phyloP scores from a whole-genome alignment of 2,329 filamentous ascomycete genomes.

The Mariannaea sp. region DNA sequence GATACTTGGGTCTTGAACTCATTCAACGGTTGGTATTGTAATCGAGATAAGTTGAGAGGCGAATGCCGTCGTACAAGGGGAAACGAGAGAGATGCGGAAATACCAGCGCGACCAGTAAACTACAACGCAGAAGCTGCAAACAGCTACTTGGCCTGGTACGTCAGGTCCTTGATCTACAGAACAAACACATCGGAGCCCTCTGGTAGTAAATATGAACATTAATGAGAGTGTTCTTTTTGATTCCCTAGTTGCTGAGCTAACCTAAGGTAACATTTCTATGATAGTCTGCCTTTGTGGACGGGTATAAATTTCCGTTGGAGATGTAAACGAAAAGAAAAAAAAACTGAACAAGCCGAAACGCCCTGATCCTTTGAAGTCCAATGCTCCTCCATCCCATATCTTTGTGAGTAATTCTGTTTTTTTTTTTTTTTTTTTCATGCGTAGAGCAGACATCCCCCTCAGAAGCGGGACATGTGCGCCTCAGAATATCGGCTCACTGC shows the following conservation, averaged over 20 bases:
- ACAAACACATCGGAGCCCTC: not conserved
- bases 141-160: not conserved
- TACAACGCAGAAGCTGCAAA: too few relatives aligned
- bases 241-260: constrained; percentile 6
- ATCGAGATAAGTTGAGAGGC: too few relatives aligned
- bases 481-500: constrained; percentile 55
- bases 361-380: constrained; percentile 21
- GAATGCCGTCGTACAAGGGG: too few relatives aligned
- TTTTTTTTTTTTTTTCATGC: too few relatives aligned
- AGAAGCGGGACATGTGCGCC: constrained; percentile 57
- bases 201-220: not conserved
- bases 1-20: too few relatives aligned
- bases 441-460: too few relatives aligned
- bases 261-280: constrained; percentile 14
- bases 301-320: constrained; percentile 33
- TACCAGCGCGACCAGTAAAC: too few relatives aligned
- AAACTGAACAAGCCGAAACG: constrained; percentile 2
- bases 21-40: too few relatives aligned
- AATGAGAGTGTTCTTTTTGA: not conserved
- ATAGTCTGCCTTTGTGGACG: constrained; percentile 16
- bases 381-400: not conserved
- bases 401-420: not conserved
- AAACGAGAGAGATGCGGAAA: too few relatives aligned
- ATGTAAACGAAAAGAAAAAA: too few relatives aligned
- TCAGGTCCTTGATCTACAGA: not conserved